phyloP scores from a whole-genome alignment of 73 alveolate genomes.

The Paramecium bursaria region DNA sequence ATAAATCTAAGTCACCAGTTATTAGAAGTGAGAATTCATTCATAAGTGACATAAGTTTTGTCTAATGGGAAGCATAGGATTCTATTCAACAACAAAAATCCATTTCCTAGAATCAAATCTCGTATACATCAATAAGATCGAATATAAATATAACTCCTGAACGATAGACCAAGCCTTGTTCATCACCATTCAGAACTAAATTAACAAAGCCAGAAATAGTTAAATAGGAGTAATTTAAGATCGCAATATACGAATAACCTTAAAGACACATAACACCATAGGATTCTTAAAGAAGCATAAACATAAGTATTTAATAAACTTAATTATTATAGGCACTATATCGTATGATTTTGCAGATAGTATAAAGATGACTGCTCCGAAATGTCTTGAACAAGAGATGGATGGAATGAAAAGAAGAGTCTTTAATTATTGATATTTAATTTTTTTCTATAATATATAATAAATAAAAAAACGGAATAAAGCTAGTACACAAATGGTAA shows the following conservation, averaged over 20 bases:
- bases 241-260: background rate
- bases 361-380: slow-evolving; percentile 25
- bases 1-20: slow-evolving; percentile 7
- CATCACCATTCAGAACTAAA: slow-evolving; percentile 55
- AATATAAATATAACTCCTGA: slow-evolving; percentile 30
- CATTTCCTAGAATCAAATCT: no score
- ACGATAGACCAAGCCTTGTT: slow-evolving; percentile 29
- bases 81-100: background rate
- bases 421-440: background rate
- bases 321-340: background rate
- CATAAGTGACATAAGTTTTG: background rate
- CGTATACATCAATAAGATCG: background rate
- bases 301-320: background rate
- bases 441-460: no score
- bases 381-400: background rate
- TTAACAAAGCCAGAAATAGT: no score
- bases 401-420: background rate
- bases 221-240: background rate
- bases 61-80: background rate
- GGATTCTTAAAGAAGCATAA: background rate
- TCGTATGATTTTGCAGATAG: slow-evolving; percentile 1
- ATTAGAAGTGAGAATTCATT: background rate
- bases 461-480: no score
- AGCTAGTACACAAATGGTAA: no score
- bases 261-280: no score